These are phyloP conservation scores for Volvariella surrecta DNA, from an alignment of 1,284 basidiomycete genomes.

Conservation along the genomic window DNA sequence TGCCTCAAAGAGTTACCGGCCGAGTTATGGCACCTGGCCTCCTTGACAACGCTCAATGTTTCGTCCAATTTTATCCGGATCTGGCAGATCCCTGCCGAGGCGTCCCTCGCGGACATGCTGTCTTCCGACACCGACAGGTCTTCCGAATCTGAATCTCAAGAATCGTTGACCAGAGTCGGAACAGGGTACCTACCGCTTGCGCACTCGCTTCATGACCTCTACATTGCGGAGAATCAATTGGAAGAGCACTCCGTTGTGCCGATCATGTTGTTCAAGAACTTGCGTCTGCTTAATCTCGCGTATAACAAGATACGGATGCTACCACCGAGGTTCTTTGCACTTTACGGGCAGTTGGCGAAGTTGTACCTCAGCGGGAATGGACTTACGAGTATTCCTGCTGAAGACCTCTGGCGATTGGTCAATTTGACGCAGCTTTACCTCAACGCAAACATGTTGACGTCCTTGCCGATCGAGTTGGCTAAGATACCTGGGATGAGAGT, in stretches of 20 bases:
- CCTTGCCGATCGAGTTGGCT: constrained; percentile 85
- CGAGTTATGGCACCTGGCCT: constrained; percentile 81
- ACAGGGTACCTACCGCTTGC: constrained; percentile 76
- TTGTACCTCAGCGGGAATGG: constrained; percentile 94
- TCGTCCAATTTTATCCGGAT: constrained; percentile 82
- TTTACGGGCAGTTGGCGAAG: constrained; percentile 67
- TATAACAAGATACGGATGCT: constrained; percentile 96
- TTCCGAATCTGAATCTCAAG: too few species aligned
- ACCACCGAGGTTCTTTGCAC: constrained; percentile 70
- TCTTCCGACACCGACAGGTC: too few species aligned
- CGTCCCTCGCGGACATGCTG: too few species aligned
- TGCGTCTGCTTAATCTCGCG: constrained; percentile 84
- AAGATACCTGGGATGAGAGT: constrained; percentile 76
- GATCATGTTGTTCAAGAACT: constrained; percentile 67
- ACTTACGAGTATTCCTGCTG: constrained; percentile 83
- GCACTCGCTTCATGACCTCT: constrained; percentile 67
- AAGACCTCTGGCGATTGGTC: constrained; percentile 70
- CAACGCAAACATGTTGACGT: constrained; percentile 93
- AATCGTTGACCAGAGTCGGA: too few species aligned
- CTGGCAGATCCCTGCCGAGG: constrained; percentile 58
- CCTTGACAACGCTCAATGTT: constrained; percentile 72
- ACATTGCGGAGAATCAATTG: constrained; percentile 86
- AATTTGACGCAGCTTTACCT: constrained; percentile 74
- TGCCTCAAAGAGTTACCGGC: constrained; percentile 74
- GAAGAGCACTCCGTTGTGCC: constrained; percentile 78